These are phyloP conservation scores for Cydonia oblonga DNA, from an alignment of 331 rosid species.

Conservation along the genomic window DNA sequence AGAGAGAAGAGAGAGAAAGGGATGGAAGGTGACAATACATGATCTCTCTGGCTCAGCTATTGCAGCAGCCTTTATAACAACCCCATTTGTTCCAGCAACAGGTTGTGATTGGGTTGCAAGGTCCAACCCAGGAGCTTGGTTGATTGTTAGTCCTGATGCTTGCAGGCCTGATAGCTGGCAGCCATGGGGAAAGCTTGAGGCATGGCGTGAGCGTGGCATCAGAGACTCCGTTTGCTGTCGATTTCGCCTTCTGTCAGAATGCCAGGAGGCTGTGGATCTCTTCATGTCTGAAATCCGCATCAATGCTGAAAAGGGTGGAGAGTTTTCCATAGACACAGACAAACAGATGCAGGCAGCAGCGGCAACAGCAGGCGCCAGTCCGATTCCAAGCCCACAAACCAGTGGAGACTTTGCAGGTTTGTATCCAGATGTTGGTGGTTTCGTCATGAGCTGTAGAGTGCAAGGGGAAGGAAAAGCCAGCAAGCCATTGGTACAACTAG, in stretches of 20 bases:
- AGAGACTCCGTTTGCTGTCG: slow-evolving; percentile 64
- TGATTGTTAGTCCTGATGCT: slow-evolving; percentile 65
- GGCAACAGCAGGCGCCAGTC: slow-evolving; percentile 18
- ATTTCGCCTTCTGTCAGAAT: slow-evolving; percentile 64
- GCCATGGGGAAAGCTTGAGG: slow-evolving; percentile 96
- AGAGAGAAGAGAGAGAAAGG: slow-evolving; percentile 70
- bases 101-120: slow-evolving; percentile 92
- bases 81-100: slow-evolving; percentile 91
- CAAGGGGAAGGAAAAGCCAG: slow-evolving; percentile 79
- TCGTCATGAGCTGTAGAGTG: slow-evolving; percentile 80
- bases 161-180: slow-evolving; percentile 76
- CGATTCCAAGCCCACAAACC: slow-evolving; percentile 80
- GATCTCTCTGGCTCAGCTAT: slow-evolving; percentile 95
- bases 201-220: slow-evolving; percentile 86
- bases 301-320: slow-evolving; percentile 77
- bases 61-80: slow-evolving; percentile 92
- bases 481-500: slow-evolving; percentile 64
- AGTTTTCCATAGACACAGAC: slow-evolving; percentile 68
- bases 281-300: slow-evolving; percentile 67
- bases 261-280: slow-evolving; percentile 55
- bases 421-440: slow-evolving; percentile 57
- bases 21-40: slow-evolving; percentile 97
- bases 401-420: slow-evolving; percentile 78
- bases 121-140: slow-evolving; percentile 87
- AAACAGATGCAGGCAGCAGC: slow-evolving; percentile 45